phyloP scores from a whole-genome alignment of 805 yeast species.

The Scheffersomyces coipomensis region DNA sequence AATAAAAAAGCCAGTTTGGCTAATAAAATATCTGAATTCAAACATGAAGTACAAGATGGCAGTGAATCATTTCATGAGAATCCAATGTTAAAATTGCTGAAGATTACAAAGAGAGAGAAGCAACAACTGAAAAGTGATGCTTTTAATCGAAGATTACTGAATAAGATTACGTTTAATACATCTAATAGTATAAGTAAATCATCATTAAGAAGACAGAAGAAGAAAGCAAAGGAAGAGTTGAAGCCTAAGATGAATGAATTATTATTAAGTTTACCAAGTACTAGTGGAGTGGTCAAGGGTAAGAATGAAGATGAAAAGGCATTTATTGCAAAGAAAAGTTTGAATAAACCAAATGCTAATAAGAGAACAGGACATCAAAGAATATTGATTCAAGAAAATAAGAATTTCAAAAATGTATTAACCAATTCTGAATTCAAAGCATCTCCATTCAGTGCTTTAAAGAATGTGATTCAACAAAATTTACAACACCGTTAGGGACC shows the following conservation, averaged over 20 bases:
- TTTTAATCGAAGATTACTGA: conserved; percentile 28
- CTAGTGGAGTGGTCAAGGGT: conserved; percentile 7
- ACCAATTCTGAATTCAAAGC: conserved; percentile 52
- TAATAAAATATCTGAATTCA: conserved; percentile 26
- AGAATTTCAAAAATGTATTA: conserved; percentile 57
- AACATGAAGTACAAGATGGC: conserved; percentile 12
- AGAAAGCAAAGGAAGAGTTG: conserved; percentile 57
- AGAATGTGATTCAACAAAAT: conserved; percentile 45
- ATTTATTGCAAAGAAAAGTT: conserved; percentile 21
- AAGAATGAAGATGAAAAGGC: conserved; percentile 10
- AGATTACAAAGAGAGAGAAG: conserved; percentile 54
- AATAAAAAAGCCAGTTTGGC: conserved; percentile 17
- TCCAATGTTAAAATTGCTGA: conserved; percentile 53
- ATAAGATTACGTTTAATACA: conserved; percentile 29
- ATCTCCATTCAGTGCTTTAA: conserved; percentile 65
- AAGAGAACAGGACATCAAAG: conserved; percentile 38
- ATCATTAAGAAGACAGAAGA: conserved; percentile 60
- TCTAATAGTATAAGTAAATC: conserved; percentile 61
- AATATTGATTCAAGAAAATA: conserved; percentile 57
- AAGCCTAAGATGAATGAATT: conserved; percentile 69
- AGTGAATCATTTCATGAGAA: conserved; percentile 28
- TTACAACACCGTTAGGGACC: background rate
- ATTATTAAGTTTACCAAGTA: conserved; percentile 44
- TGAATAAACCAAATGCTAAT: conserved; percentile 53
- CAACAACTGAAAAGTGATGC: conserved; percentile 37